Base-by-base conservation (phyloP, 371 early-diverging fungal genomes). In the Rhizopus stolonifer region DNA sequence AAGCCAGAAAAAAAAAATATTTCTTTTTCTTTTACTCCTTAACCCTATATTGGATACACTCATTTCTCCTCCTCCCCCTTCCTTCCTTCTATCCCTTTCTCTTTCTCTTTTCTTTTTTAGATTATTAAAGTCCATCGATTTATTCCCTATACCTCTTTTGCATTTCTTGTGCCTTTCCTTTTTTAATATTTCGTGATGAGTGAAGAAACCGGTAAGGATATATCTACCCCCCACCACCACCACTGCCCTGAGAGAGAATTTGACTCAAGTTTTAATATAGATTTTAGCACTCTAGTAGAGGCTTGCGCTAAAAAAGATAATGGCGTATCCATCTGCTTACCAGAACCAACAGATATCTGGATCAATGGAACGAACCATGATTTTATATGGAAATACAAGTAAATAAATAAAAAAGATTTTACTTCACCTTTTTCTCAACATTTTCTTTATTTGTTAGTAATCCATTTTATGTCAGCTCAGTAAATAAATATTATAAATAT, bases 351-450 rank as follows among this genome's bases (percentile, higher is more conserved):
- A 2, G 72, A 69, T 44, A 56, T 56, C n/a, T 72, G 72, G 72
- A 33, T 23, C n/a, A 62, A 72, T 49, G 72, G 69, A 19, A 52
- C 68, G 6, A 52, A 50, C 0, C 46, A 72, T 45, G 19, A 58
- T 46, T 69, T 72, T 57, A 49, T 72, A 13, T 72, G 72, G 72
- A 72, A 72, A 50, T 61, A 46, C 52, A 67, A 71, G 72, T 71
- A 67, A 47, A 26, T 18, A 17, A 2, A 23, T 2, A 24, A 36
- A 11, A 11, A 55, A 23, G 11, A 11, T 15, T 23, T 48, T 49
- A 31, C 10, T 15, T 8, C 18, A 18, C 42, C 14, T 52, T 22
- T 32, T 21, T 45, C 24, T 48, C 10, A 14, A 36, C 26, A 40
- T n/a, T 21, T 19, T 45, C 38, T 40, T 33, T 24, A 40, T 43